phyloP scores from a whole-genome alignment of 148 eudicot species.

The Fallopia convolvulus region DNA sequence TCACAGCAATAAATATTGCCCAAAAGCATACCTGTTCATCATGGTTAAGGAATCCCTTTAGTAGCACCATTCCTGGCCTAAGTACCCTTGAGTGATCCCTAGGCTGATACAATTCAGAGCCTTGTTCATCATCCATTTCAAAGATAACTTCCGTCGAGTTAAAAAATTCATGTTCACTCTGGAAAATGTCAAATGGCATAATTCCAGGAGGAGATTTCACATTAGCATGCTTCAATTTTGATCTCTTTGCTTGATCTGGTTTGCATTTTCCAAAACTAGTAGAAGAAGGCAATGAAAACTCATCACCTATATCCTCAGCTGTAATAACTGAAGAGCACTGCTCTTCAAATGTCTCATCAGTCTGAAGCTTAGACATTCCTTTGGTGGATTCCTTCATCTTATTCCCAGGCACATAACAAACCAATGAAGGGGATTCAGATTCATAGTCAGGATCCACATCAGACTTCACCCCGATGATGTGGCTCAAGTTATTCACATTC shows the following conservation, averaged over 20 bases:
- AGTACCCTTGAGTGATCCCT: constrained; percentile 17
- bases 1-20: not conserved
- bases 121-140: not conserved
- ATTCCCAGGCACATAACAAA: not conserved
- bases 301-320: not conserved
- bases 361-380: not conserved
- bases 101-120: not conserved
- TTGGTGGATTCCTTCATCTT: not conserved
- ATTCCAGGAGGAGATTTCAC: not conserved
- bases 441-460: not conserved
- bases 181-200: not conserved
- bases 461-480: no score
- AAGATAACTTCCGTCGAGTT: not conserved
- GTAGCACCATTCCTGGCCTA: constrained; percentile 57
- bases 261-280: not conserved
- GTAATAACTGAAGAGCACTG: not conserved
- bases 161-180: not conserved
- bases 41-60: constrained; percentile 34
- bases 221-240: not conserved
- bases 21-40: constrained; percentile 36
- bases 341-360: not conserved
- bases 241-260: not conserved
- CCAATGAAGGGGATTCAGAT: not conserved
- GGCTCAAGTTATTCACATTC: not conserved
- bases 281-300: not conserved